Evolutionary conservation across 2,329 filamentous ascomycete species (phyloP).

Genomic region (Microcera coccophila): DNA sequence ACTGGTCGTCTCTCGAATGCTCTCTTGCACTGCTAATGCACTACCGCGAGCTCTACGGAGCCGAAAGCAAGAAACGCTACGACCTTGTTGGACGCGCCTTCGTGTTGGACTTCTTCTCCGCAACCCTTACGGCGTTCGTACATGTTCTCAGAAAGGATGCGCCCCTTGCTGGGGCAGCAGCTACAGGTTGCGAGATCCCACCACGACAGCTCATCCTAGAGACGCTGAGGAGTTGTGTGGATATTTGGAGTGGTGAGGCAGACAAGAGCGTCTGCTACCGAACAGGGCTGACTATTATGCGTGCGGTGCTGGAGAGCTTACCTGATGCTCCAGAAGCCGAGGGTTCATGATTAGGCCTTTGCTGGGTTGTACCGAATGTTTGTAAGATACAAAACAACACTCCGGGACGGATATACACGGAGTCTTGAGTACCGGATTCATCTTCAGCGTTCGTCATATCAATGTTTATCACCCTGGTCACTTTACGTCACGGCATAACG

Average conservation of each 20-base stretch:
- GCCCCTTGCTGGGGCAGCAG: slow-evolving; percentile 27
- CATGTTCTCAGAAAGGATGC: slow-evolving; percentile 35
- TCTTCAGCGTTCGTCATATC: too few relatives aligned
- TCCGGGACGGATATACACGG: too few relatives aligned
- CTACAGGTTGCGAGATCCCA: slow-evolving; percentile 29
- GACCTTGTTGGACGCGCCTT: slow-evolving; percentile 33
- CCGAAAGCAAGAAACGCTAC: slow-evolving; percentile 22
- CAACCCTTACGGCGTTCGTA: slow-evolving; percentile 31
- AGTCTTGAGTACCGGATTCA: too few relatives aligned
- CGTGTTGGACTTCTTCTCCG: slow-evolving; percentile 36
- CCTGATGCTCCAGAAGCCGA: slow-evolving; percentile 10
- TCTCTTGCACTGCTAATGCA: slow-evolving; percentile 34
- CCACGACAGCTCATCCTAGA: slow-evolving; percentile 35
- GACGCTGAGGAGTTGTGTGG: slow-evolving; percentile 31
- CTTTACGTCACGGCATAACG: too few relatives aligned
- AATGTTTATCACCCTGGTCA: too few relatives aligned
- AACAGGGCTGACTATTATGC: slow-evolving; percentile 31
- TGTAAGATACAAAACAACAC: too few relatives aligned
- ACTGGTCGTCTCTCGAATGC: slow-evolving; percentile 37
- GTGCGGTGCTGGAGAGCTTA: slow-evolving; percentile 26
- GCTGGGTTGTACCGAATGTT: too few relatives aligned
- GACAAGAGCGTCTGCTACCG: slow-evolving; percentile 35
- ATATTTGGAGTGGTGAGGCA: slow-evolving; percentile 35
- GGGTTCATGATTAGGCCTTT: too few relatives aligned
- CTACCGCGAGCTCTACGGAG: slow-evolving; percentile 34